A percentile compares a stretch with the other conserved stretches of the same genome.
phyloP scores from a whole-genome alignment of 2,329 filamentous ascomycete species.

The Aureobasidium musti region DNA sequence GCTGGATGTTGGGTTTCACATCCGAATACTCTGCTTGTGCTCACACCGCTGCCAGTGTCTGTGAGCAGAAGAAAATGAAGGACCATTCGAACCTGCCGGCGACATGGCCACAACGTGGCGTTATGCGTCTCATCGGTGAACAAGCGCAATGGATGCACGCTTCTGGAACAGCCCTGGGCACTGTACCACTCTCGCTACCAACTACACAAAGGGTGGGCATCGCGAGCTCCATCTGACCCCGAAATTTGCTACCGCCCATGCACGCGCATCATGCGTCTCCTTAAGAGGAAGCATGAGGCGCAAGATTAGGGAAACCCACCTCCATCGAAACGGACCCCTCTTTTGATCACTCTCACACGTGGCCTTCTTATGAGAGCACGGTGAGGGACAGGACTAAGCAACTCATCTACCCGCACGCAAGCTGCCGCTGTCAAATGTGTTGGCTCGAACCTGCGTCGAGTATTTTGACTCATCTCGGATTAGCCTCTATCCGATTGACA shows the following conservation, averaged over 20 bases:
- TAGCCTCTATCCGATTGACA: not conserved
- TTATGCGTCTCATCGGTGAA: slow-evolving; percentile 27
- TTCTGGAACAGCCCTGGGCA: slow-evolving; percentile 7
- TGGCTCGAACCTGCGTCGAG: not conserved
- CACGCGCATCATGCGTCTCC: slow-evolving; percentile 9
- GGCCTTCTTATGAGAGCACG: slow-evolving; percentile 1
- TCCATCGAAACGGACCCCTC: not conserved
- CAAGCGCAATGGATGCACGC: slow-evolving; percentile 14
- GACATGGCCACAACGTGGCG: slow-evolving; percentile 29
- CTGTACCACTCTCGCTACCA: slow-evolving; percentile 28
- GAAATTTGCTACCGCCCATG: slow-evolving; percentile 17
- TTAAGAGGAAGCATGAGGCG: slow-evolving; percentile 3
- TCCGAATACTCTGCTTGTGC: slow-evolving; percentile 2
- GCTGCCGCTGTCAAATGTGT: slow-evolving; percentile 27
- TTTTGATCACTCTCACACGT: slow-evolving; percentile 24
- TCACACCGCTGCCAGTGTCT: not conserved
- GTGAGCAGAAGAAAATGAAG: not conserved
- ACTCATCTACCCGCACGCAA: slow-evolving; percentile 20
- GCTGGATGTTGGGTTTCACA: slow-evolving; percentile 17
- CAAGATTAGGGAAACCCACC: not conserved
- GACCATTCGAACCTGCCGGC: slow-evolving; percentile 4
- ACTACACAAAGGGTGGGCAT: not conserved
- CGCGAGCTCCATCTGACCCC: slow-evolving; percentile 3
- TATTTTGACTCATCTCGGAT: not conserved
- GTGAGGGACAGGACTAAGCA: slow-evolving; percentile 5